phyloP scores from a whole-genome alignment of 345 rosid genomes.

The Capsella bursapastoris region DNA sequence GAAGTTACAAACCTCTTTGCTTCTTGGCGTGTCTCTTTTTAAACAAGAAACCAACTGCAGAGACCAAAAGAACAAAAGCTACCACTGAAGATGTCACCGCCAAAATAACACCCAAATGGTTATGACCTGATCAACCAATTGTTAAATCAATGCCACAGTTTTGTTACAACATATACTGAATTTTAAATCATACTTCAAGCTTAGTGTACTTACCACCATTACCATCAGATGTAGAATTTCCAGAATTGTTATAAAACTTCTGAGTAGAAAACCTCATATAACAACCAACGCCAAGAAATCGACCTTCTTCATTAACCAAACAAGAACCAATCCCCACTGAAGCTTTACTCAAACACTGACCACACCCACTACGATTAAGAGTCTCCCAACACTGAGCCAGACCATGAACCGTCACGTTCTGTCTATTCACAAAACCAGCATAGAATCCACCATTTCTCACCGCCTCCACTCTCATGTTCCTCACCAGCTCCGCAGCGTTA shows the following conservation, averaged over 20 bases:
- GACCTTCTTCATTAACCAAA: slow-evolving; percentile 65
- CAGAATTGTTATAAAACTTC: slow-evolving; percentile 69
- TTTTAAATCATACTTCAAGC: not conserved
- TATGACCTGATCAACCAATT: slow-evolving; percentile 48
- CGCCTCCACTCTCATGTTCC: slow-evolving; percentile 62
- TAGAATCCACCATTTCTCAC: slow-evolving; percentile 59
- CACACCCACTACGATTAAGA: slow-evolving; percentile 56
- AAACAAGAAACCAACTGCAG: slow-evolving; percentile 48
- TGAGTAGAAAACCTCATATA: slow-evolving; percentile 72
- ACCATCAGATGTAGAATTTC: slow-evolving; percentile 36
- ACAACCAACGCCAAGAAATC: slow-evolving; percentile 78
- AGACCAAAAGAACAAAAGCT: slow-evolving; percentile 58
- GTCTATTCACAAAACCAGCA: slow-evolving; percentile 59
- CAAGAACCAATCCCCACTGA: slow-evolving; percentile 51
- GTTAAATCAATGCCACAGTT: slow-evolving; percentile 3
- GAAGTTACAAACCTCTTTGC: slow-evolving; percentile 54
- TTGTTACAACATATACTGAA: slow-evolving; percentile 2
- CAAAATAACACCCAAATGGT: slow-evolving; percentile 54
- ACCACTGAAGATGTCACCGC: slow-evolving; percentile 55
- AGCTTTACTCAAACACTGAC: slow-evolving; percentile 59
- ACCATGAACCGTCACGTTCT: slow-evolving; percentile 73
- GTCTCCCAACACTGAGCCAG: slow-evolving; percentile 90
- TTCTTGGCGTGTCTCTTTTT: slow-evolving; percentile 51
- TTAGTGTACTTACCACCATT: slow-evolving; percentile 48
- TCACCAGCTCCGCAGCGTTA: slow-evolving; percentile 56